Base-by-base conservation (phyloP, 805 yeast species). In the Hanseniaspora lindneri region DNA sequence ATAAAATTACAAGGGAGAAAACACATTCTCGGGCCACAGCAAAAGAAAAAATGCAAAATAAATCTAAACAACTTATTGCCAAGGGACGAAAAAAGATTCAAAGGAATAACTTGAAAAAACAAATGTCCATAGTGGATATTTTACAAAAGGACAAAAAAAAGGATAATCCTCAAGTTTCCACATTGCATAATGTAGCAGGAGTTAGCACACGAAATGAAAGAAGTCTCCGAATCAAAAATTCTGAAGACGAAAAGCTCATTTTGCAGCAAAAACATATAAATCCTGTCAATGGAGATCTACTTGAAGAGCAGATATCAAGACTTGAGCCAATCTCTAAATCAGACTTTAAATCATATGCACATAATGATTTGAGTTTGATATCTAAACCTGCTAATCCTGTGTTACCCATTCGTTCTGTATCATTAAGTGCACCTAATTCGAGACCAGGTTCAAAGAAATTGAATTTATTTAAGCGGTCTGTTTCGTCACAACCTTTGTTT, bases 121-220 rank as follows among this genome's bases (percentile, higher is more conserved):
- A 44, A 36, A 28, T 37, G 16, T 36, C 32, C 19, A 37, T 44
- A 23, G 39, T 37, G 21, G 48, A 44, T 17, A 36, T 44, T 17
- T 21, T 44, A 21, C 21, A 44, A 16, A 44, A 37, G 17, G 21
- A 28, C 11, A 29, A 44, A 16, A 10, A 42, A n/a, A n/a, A n/a
- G n/a, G n/a, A n/a, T n/a, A n/a, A n/a, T n/a, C n/a, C n/a, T n/a
- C n/a, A n/a, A n/a, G n/a, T n/a, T n/a, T n/a, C n/a, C n/a, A n/a
- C n/a, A n/a, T n/a, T n/a, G n/a, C n/a, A n/a, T n/a, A n/a, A n/a
- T n/a, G n/a, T n/a, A n/a, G n/a, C n/a, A n/a, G n/a, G n/a, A n/a
- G n/a, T n/a, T n/a, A n/a, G n/a, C n/a, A n/a, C n/a, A n/a, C n/a
- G n/a, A 16, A 34, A 34, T 34, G 37, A 23, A 8, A n/a, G 37